These are phyloP conservation scores for Sporothrix pallida DNA, from an alignment of 2,329 filamentous ascomycete species.

Conservation along the genomic window DNA sequence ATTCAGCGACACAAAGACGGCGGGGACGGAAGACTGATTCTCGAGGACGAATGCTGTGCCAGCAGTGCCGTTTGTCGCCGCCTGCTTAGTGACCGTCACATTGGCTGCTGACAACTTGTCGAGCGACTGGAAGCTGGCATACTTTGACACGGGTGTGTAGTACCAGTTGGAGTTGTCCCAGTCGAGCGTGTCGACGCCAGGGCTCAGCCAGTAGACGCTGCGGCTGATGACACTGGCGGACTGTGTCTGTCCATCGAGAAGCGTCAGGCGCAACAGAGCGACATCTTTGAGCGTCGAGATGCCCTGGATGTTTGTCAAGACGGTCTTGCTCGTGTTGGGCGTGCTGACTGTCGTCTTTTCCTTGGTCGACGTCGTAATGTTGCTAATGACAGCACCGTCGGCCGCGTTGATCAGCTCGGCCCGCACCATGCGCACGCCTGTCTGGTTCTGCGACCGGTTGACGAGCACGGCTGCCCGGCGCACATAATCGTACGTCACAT, in stretches of 20 bases:
- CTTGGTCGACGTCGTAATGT: conserved; percentile 37
- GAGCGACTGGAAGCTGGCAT: conserved; percentile 56
- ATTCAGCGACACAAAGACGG: conserved; percentile 62
- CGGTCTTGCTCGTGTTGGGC: conserved; percentile 53
- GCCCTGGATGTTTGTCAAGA: conserved; percentile 45
- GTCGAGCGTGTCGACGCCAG: conserved; percentile 54
- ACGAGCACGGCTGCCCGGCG: conserved; percentile 56
- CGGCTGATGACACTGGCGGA: conserved; percentile 51
- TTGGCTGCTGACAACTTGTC: conserved; percentile 47
- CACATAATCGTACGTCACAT: conserved; percentile 61
- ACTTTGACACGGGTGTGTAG: conserved; percentile 60
- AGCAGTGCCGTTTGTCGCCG: background rate
- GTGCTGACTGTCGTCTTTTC: conserved; percentile 28
- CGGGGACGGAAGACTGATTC: conserved; percentile 59
- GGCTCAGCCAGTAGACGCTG: conserved; percentile 66
- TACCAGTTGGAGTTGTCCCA: conserved; percentile 66
- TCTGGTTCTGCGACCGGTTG: conserved; percentile 55
- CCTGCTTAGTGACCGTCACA: conserved; percentile 42
- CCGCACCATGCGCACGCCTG: conserved; percentile 51
- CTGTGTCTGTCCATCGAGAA: conserved; percentile 41
- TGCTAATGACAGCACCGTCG: conserved; percentile 52
- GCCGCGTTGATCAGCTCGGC: conserved; percentile 56
- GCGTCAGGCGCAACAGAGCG: conserved; percentile 57
- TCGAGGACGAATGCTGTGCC: conserved; percentile 46
- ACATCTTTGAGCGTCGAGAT: conserved; percentile 47